These are phyloP conservation scores for Colletotrichum sp. DNA, from an alignment of 2,329 filamentous ascomycete genomes.

Conservation along the genomic window DNA sequence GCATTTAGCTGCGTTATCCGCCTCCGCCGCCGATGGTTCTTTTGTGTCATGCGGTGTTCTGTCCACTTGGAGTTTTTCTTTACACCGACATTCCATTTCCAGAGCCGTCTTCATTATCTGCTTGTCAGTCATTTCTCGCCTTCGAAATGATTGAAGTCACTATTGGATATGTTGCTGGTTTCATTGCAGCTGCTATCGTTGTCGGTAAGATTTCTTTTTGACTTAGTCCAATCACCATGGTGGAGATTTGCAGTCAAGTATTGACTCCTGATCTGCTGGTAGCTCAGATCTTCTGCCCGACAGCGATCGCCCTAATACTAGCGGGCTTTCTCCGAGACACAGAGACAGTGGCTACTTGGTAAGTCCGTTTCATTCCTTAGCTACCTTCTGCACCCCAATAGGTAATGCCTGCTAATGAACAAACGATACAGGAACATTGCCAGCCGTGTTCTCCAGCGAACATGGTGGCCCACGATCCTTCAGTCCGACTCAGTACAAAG, in stretches of 20 bases:
- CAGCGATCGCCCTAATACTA: constrained; percentile 31
- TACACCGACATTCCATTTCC: not conserved
- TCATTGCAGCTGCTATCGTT: not conserved
- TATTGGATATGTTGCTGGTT: not conserved
- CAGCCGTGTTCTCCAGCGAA: constrained; percentile 35
- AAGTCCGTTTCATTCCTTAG: not conserved
- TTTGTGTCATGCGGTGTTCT: not conserved
- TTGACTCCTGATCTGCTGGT: too few species aligned
- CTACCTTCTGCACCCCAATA: not conserved
- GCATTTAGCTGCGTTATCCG: not conserved
- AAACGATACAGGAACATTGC: constrained; percentile 21
- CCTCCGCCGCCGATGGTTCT: not conserved
- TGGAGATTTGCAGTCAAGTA: too few species aligned
- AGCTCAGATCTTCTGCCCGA: too few species aligned
- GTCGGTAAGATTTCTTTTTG: not conserved
- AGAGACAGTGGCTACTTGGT: constrained; percentile 43
- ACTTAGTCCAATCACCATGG: too few species aligned
- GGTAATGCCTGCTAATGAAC: not conserved
- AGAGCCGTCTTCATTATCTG: too few species aligned
- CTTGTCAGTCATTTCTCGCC: too few species aligned
- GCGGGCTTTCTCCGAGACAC: constrained; percentile 37
- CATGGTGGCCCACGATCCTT: constrained; percentile 47
- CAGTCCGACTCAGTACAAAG: constrained; percentile 37
- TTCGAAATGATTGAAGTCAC: not conserved
- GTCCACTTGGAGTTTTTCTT: not conserved